Base-by-base conservation (phyloP, 139 green algal species). In the Chlorella sp. region DNA sequence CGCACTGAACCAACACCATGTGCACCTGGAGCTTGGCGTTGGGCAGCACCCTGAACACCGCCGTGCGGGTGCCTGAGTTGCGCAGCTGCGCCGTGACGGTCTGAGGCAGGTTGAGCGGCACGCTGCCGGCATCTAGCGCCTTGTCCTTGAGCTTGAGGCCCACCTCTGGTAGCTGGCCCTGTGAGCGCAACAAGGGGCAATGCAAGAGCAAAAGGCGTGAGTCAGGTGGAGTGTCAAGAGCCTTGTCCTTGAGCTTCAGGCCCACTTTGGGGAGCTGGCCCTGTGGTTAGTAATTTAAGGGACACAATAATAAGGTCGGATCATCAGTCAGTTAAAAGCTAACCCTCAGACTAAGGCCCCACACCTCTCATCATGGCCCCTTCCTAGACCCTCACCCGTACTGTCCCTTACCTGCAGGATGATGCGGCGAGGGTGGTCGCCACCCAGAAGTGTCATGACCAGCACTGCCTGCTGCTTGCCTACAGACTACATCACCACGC, bases 211-310 rank as follows among this genome's bases (percentile, higher is more conserved):
- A n/a, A 67, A 24, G 5, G 69, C 77, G 73, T 88, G 82, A 35
- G 77, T 73, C 31, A 77, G 55, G 42, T 77, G 80, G 24, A 88
- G 67, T 10, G 87, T 84, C 79, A 67, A 93, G 33, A 50, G 71
- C 77, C 68, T 85, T 88, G 30, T 88, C 84, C 31, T 55, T 75
- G 60, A 89, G 77, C 66, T 72, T 74, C 71, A 91, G 71, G 30
- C 35, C 68, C 62, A 78, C 79, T 49, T 86, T 82, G 2, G 84
- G 82, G 31, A 87, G 73, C 34, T 85, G 67, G 29, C 80, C 87
- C 6, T 70, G 67, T 31, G 35, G n/a, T n/a, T n/a, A n/a, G n/a
- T n/a, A n/a, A n/a, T n/a, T n/a, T n/a, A n/a, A n/a, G n/a, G n/a
- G n/a, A n/a, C n/a, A n/a, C n/a, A n/a, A n/a, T n/a, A n/a, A n/a